Evolutionary conservation across 768 basidiomycete genomes (phyloP).

Genomic region (Boletellus ananas): DNA sequence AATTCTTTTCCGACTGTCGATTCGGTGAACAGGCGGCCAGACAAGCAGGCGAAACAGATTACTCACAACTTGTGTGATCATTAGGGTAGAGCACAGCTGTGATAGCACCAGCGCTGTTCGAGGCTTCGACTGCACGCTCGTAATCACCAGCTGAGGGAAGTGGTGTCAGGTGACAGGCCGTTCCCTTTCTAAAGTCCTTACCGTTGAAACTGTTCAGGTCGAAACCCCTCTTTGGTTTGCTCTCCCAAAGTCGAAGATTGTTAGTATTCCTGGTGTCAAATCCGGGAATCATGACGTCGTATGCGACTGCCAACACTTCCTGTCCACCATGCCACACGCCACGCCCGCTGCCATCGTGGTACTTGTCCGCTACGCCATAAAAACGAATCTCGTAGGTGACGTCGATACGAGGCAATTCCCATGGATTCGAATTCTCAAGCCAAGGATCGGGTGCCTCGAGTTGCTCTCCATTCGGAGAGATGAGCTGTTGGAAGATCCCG

Average conservation of each 20-base stretch:
- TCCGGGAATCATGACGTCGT: slow-evolving; percentile 90
- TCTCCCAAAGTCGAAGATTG: slow-evolving; percentile 85
- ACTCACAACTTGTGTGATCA: slow-evolving; percentile 71
- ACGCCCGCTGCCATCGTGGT: slow-evolving; percentile 54
- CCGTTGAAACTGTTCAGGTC: slow-evolving; percentile 96
- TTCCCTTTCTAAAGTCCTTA: slow-evolving; percentile 23
- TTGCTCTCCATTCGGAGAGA: slow-evolving; percentile 79
- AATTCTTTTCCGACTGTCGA: slow-evolving; percentile 75
- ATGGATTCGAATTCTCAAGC: slow-evolving; percentile 84
- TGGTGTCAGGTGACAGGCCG: not conserved
- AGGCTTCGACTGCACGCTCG: slow-evolving; percentile 81
- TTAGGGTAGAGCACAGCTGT: slow-evolving; percentile 96
- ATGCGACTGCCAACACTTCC: slow-evolving; percentile 90
- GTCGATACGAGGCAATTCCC: slow-evolving; percentile 84
- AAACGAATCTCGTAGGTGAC: slow-evolving; percentile 85
- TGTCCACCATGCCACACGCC: slow-evolving; percentile 85
- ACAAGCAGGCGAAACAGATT: not conserved
- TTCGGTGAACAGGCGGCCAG: not conserved
- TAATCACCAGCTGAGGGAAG: slow-evolving; percentile 76
- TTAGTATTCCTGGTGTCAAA: slow-evolving; percentile 83
- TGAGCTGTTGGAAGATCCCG: slow-evolving; percentile 93
- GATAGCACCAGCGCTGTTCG: slow-evolving; percentile 89
- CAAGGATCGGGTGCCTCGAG: slow-evolving; percentile 92
- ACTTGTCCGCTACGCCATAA: slow-evolving; percentile 76
- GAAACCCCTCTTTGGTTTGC: slow-evolving; percentile 84